These are phyloP conservation scores for Taxillus chinensis DNA, from an alignment of 164 flowering plant species.

Conservation along the genomic window DNA sequence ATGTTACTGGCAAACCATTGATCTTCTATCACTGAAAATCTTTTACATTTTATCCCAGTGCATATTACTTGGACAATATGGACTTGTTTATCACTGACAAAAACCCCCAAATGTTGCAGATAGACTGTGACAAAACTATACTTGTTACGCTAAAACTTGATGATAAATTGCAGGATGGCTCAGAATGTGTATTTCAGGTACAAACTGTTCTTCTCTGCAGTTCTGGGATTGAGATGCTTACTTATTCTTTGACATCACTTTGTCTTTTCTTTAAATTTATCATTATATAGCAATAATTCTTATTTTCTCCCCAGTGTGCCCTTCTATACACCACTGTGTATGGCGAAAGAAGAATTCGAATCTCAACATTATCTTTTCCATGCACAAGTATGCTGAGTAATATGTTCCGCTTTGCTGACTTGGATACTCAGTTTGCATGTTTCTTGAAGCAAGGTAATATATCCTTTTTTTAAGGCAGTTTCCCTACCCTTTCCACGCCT, in stretches of 20 bases:
- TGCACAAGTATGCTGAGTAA: conserved; percentile 79
- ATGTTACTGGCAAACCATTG: too few species aligned
- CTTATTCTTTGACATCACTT: neutral
- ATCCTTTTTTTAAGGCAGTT: too few species aligned
- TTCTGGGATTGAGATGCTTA: neutral
- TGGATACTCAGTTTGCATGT: conserved; percentile 88
- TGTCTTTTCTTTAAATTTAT: neutral
- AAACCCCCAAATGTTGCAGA: conserved; percentile 39
- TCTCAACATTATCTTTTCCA: conserved; percentile 74
- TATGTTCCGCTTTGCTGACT: conserved; percentile 86
- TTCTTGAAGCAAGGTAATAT: conserved; percentile 76
- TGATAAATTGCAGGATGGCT: conserved; percentile 77
- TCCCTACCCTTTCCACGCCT: neutral
- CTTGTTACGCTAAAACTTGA: conserved; percentile 85
- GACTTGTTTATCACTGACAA: conserved; percentile 1
- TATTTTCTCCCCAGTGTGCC: conserved; percentile 58
- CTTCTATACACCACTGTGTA: conserved; percentile 92
- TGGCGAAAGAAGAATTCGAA: conserved; percentile 98
- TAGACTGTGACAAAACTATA: conserved; percentile 87
- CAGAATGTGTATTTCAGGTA: conserved; percentile 89
- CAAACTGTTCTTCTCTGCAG: neutral
- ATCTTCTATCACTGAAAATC: too few species aligned
- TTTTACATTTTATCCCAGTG: too few species aligned
- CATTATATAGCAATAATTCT: neutral
- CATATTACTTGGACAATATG: neutral